Conservation (phyloP, 352 stramenopile species). For the Globisporangium paddicum region DNA sequence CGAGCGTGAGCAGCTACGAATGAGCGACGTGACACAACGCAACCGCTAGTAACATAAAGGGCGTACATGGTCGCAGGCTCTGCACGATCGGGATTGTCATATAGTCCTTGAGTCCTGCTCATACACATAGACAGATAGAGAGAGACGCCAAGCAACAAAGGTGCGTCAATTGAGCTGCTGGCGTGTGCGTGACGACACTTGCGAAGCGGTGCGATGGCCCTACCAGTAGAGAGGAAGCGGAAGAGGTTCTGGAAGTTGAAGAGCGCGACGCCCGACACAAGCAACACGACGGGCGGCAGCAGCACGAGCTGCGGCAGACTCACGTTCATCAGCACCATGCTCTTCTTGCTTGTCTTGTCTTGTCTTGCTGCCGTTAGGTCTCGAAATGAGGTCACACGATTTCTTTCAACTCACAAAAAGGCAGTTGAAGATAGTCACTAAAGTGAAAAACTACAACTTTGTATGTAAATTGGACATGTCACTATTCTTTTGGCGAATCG, state of each 20-base stretch:
- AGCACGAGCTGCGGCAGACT: conserved; percentile 59
- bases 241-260: conserved; percentile 82
- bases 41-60: neutral
- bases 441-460: neutral
- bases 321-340: conserved; percentile 39
- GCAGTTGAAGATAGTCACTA: neutral
- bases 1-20: neutral
- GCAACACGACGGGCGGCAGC: conserved; percentile 63
- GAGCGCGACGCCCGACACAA: conserved; percentile 60
- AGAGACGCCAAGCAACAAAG: conserved; percentile 1
- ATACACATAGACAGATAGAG: neutral
- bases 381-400: neutral
- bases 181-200: neutral
- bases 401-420: neutral
- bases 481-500: too few relatives aligned
- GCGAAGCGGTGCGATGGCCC: too few relatives aligned
- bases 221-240: conserved; percentile 58
- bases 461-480: too few relatives aligned
- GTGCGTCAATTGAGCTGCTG: neutral
- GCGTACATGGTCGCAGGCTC: conserved; percentile 47
- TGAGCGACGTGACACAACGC: neutral
- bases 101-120: conserved; percentile 54
- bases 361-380: neutral
- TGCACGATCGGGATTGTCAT: conserved; percentile 64
- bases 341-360: neutral